Conservation (phyloP, 2,329 filamentous ascomycete species). For the Curvularia hawaiiensis region DNA sequence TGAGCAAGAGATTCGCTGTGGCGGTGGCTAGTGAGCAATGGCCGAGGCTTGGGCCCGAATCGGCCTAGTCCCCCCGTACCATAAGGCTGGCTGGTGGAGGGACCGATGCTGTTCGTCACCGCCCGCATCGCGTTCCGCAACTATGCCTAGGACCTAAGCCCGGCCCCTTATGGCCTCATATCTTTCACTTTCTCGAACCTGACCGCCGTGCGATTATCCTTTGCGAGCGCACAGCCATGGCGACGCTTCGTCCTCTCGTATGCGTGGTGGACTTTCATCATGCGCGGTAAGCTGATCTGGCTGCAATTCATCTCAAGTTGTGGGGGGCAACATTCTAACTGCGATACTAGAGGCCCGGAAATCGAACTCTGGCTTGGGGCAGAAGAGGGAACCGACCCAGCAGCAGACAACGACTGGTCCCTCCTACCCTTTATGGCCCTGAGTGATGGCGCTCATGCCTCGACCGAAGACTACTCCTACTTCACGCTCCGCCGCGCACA, state of each 20-base stretch:
- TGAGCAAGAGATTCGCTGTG: background rate
- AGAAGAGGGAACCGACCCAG: slow-evolving; percentile 76
- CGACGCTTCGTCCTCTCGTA: slow-evolving; percentile 49
- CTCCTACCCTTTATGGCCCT: slow-evolving; percentile 95
- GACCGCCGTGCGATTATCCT: slow-evolving; percentile 8
- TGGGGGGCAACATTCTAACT: background rate
- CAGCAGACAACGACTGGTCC: slow-evolving; percentile 84
- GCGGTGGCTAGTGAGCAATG: background rate
- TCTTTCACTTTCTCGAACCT: background rate
- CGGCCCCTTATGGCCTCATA: slow-evolving; percentile 11
- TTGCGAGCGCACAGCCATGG: slow-evolving; percentile 41
- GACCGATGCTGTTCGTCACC: slow-evolving; percentile 27
- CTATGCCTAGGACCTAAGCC: slow-evolving; percentile 24
- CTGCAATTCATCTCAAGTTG: slow-evolving; percentile 6
- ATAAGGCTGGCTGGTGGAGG: slow-evolving; percentile 31
- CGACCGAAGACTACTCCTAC: slow-evolving; percentile 96
- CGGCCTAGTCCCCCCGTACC: slow-evolving; percentile 21
- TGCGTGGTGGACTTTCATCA: slow-evolving; percentile 62
- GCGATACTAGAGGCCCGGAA: slow-evolving; percentile 73
- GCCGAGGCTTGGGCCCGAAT: slow-evolving; percentile 12
- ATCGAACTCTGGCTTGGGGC: slow-evolving; percentile 90
- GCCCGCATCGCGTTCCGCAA: slow-evolving; percentile 28
- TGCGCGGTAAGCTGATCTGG: slow-evolving; percentile 46
- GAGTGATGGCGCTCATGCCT: slow-evolving; percentile 91
- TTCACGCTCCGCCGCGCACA: slow-evolving; percentile 78